Evolutionary conservation across 768 basidiomycete species (phyloP).

Genomic region (Auricularia cornea): DNA sequence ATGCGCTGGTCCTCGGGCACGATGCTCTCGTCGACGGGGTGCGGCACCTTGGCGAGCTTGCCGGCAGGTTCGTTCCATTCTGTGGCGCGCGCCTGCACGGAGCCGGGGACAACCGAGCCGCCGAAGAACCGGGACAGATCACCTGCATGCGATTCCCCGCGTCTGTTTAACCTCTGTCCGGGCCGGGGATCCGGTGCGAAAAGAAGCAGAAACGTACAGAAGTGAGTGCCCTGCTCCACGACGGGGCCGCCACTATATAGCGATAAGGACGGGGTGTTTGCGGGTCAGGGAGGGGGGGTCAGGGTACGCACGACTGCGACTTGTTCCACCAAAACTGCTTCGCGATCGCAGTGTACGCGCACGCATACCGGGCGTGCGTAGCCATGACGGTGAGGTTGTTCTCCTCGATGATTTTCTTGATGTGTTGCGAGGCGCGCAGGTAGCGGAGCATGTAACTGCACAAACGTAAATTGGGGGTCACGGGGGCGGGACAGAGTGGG

Average conservation of each 20-base stretch:
- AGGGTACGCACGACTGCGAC: constrained; percentile 51
- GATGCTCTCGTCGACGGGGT: constrained; percentile 67
- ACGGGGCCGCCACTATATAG: constrained; percentile 61
- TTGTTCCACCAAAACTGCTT: constrained; percentile 95
- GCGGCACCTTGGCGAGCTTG: constrained; percentile 58
- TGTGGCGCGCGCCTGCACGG: constrained; percentile 76
- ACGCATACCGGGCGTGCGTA: constrained; percentile 90
- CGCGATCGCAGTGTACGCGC: constrained; percentile 70
- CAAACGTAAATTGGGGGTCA: not conserved
- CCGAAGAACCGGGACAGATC: constrained; percentile 97
- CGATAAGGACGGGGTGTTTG: not conserved
- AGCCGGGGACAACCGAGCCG: constrained; percentile 82
- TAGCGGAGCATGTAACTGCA: constrained; percentile 87
- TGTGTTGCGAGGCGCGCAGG: constrained; percentile 87
- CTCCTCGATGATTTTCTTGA: constrained; percentile 92
- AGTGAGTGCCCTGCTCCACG: constrained; percentile 92
- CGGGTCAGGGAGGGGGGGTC: constrained; percentile 1
- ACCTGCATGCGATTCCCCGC: constrained; percentile 7
- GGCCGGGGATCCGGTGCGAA: not conserved
- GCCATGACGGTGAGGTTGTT: constrained; percentile 94
- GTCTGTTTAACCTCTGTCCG: not conserved
- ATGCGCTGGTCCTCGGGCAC: constrained; percentile 85
- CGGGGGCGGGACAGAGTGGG: no score
- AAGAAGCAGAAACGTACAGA: constrained; percentile 38
- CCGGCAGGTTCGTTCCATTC: constrained; percentile 92